phyloP scores from a whole-genome alignment of 2,329 filamentous ascomycete species.

The Diplodia intermedia region DNA sequence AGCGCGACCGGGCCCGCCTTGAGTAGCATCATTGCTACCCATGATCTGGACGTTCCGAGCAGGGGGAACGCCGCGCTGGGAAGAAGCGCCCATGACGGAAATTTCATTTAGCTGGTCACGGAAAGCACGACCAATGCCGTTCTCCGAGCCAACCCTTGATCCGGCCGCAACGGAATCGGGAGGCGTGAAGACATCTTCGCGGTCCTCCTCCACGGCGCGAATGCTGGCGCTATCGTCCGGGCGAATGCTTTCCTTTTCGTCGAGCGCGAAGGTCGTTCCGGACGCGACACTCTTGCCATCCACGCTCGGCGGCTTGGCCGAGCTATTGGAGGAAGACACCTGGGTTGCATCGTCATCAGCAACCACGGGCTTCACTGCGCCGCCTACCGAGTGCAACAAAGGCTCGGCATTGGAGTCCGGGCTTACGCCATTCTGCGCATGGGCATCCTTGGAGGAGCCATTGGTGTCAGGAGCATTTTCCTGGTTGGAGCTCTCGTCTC shows the following conservation, averaged over 20 bases:
- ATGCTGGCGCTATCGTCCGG: slow-evolving; percentile 96
- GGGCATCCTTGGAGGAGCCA: slow-evolving; percentile 25
- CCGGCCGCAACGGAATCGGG: slow-evolving; percentile 76
- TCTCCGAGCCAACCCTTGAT: slow-evolving; percentile 83
- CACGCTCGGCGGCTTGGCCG: slow-evolving; percentile 84
- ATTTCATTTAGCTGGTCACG: slow-evolving; percentile 64
- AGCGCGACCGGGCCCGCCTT: slow-evolving; percentile 15
- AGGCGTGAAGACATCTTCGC: slow-evolving; percentile 79
- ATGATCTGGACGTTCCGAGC: slow-evolving; percentile 41
- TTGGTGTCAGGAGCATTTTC: slow-evolving; percentile 20
- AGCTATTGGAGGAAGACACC: slow-evolving; percentile 62
- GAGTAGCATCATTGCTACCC: slow-evolving; percentile 40
- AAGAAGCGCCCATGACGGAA: slow-evolving; percentile 55
- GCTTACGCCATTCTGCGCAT: slow-evolving; percentile 30
- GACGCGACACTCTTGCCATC: slow-evolving; percentile 96
- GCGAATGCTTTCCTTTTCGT: slow-evolving; percentile 93
- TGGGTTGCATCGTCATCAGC: slow-evolving; percentile 56
- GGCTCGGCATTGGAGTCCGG: slow-evolving; percentile 24
- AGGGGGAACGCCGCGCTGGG: slow-evolving; percentile 47
- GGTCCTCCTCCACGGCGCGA: slow-evolving; percentile 78
- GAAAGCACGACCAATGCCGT: slow-evolving; percentile 64
- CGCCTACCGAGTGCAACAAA: slow-evolving; percentile 13
- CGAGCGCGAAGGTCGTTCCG: slow-evolving; percentile 91
- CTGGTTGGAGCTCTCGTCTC: slow-evolving; percentile 11
- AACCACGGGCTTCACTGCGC: slow-evolving; percentile 29